A percentile compares a stretch with the other conserved stretches of the same genome.
Evolutionary conservation across 2,329 filamentous ascomycete genomes (phyloP).

Genomic region (Grosmannia serpens): DNA sequence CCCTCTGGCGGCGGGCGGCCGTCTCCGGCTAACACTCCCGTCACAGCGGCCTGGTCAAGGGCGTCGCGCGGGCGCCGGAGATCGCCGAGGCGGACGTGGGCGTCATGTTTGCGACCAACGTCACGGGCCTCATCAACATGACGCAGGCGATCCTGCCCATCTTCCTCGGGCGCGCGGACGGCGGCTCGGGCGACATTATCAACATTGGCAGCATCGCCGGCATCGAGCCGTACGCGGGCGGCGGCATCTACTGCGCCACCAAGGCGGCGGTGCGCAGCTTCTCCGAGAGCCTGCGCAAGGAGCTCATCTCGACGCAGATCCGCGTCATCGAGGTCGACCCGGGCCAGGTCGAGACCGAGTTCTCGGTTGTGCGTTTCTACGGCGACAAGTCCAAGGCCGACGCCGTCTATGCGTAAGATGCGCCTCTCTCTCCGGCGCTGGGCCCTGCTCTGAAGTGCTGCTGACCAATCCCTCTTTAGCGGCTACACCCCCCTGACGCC

Average conservation of each 20-base stretch:
- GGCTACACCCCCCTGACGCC: slow-evolving; percentile 74
- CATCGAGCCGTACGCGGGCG: slow-evolving; percentile 72
- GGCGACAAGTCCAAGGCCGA: slow-evolving; percentile 85
- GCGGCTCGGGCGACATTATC: slow-evolving; percentile 84
- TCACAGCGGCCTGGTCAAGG: slow-evolving; percentile 72
- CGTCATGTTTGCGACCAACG: slow-evolving; percentile 85
- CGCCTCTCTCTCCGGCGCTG: neutral
- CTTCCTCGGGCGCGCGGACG: slow-evolving; percentile 64
- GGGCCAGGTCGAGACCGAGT: slow-evolving; percentile 89
- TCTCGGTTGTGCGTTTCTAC: slow-evolving; percentile 77
- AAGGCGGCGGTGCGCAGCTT: slow-evolving; percentile 83
- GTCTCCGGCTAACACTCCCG: neutral
- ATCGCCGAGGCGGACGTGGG: slow-evolving; percentile 75
- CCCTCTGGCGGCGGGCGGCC: neutral
- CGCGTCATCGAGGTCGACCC: slow-evolving; percentile 83
- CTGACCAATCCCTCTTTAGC: slow-evolving; percentile 25
- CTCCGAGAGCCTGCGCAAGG: slow-evolving; percentile 70
- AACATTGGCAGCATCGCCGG: slow-evolving; percentile 91
- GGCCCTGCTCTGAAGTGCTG: neutral
- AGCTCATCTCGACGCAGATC: slow-evolving; percentile 70
- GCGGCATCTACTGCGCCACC: slow-evolving; percentile 85
- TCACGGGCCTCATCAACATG: slow-evolving; percentile 91
- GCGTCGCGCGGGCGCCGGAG: slow-evolving; percentile 72
- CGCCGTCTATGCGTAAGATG: slow-evolving; percentile 68
- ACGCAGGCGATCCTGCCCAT: slow-evolving; percentile 81